A percentile compares a stretch with the other conserved stretches of the same genome.
phyloP scores from a whole-genome alignment of 768 basidiomycete species.

The Collybia sp. region DNA sequence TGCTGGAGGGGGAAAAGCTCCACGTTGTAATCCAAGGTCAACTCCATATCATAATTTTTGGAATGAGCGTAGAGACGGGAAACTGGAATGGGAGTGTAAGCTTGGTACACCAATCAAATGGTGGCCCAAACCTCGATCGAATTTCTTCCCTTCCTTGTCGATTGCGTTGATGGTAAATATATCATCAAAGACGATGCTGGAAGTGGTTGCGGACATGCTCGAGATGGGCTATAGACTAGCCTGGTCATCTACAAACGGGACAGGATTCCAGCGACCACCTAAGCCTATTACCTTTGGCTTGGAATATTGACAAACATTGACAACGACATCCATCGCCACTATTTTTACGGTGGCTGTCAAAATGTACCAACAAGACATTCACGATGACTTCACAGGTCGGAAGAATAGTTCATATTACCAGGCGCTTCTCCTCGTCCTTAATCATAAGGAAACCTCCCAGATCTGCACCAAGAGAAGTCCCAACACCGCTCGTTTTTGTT shows the following conservation, averaged over 20 bases:
- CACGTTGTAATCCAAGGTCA: slow-evolving; percentile 91
- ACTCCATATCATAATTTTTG: slow-evolving; percentile 87
- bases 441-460: slow-evolving; percentile 31
- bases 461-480: slow-evolving; percentile 39
- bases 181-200: slow-evolving; percentile 89
- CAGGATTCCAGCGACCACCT: too few relatives aligned
- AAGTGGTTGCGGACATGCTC: slow-evolving; percentile 50
- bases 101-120: not conserved
- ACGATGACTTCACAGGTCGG: not conserved
- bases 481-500: slow-evolving; percentile 51
- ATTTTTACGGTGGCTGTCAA: too few relatives aligned
- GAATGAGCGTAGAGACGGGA: slow-evolving; percentile 88
- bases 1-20: slow-evolving; percentile 78
- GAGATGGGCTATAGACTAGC: too few relatives aligned
- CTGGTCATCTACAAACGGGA: too few relatives aligned
- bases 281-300: too few relatives aligned
- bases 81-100: slow-evolving; percentile 43
- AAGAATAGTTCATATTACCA: not conserved
- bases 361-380: too few relatives aligned
- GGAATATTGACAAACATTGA: too few relatives aligned
- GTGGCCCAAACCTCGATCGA: slow-evolving; percentile 79
- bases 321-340: too few relatives aligned
- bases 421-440: slow-evolving; percentile 21
- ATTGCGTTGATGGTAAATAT: slow-evolving; percentile 84
- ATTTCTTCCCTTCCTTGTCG: slow-evolving; percentile 93